Conservation (phyloP, 2,329 filamentous ascomycete genomes). For the Akanthomyces lecanii region DNA sequence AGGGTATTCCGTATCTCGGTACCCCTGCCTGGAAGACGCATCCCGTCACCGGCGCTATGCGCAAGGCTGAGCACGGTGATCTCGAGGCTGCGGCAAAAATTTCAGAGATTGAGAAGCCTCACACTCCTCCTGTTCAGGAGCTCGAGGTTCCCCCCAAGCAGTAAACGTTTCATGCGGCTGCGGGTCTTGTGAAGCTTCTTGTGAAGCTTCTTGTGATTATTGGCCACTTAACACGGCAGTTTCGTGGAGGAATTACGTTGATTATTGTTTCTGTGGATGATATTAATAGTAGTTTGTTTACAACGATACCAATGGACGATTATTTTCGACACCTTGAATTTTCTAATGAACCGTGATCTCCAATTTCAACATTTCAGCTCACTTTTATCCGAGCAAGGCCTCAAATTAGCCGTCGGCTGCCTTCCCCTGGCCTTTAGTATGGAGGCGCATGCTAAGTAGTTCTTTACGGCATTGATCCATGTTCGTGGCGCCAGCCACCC, state of each 20-base stretch:
- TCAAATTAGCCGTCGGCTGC: no score
- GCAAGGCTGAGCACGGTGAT: constrained; percentile 26
- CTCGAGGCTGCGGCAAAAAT: constrained; percentile 23
- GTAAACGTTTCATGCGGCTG: neutral
- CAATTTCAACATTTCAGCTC: no score
- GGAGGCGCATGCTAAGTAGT: no score
- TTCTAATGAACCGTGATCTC: neutral
- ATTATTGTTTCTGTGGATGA: neutral
- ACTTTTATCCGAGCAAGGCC: no score
- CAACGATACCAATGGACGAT: constrained; percentile 16
- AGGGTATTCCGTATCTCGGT: constrained; percentile 29
- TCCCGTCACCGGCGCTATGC: constrained; percentile 22
- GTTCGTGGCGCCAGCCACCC: no score
- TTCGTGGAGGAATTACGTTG: neutral
- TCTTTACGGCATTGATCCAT: no score
- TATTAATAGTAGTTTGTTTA: constrained; percentile 11
- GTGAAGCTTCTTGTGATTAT: neutral
- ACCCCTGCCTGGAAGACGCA: constrained; percentile 31
- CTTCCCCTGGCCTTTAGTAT: no score
- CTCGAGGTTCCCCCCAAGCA: constrained; percentile 6
- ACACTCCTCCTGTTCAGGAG: constrained; percentile 15
- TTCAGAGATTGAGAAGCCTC: constrained; percentile 18
- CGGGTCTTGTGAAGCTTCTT: neutral
- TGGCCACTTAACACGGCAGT: neutral
- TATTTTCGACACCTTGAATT: neutral